Evolutionary conservation across 176 grass and related monocot species (phyloP), one percentile per base, ranked within the genome.

Genomic region (Areca catechu): DNA sequence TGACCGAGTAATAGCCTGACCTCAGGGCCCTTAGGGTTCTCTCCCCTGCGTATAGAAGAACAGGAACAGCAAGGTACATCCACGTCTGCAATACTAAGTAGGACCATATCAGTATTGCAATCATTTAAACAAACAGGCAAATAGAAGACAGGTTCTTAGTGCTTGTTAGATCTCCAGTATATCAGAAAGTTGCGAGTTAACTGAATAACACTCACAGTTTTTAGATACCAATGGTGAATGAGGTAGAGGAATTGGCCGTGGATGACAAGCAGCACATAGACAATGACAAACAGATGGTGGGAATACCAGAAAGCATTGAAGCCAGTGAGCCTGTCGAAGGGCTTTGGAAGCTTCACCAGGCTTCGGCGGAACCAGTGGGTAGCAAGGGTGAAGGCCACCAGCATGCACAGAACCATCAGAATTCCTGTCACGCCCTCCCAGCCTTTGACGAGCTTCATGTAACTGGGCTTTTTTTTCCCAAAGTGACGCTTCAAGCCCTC

Each of bases 271-370:
- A 82, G 72, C 15, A 99, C 47, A 47, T 99, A 99, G 24, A 99
- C 94, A 71, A 99, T 68, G 60, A 74, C 68, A 24, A 99, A 86
- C 53, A 99, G 74, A 69, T 98, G 94, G 61, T 98, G 94, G 16
- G 94, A 98, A 59, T 98, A 98, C 94, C 94, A 98, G 60, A 98
- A 98, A 49, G 94, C 94, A 85, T 98, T 98, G 71, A 93, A 98
- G 24, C 94, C 94, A 7, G 94, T 92, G 23, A 98, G 60, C 75
- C 84, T 92, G 76, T 98, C 84, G 5, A 99, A 80, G 67, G 94
- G 94, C 43, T 75, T 89, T 51, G 94, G 94, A 73, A 99, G 73
- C 79, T 82, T 99, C 48, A 99, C 88, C 22, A 93, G 53, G 56
- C 81, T 99, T 51, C 84, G 88, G 18, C 94, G 84, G 49, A 99